Evolutionary conservation across 2,329 filamentous ascomycete genomes (phyloP), one percentile per base, ranked within the genome.

Genomic region (Penicillium brevicompactum): DNA sequence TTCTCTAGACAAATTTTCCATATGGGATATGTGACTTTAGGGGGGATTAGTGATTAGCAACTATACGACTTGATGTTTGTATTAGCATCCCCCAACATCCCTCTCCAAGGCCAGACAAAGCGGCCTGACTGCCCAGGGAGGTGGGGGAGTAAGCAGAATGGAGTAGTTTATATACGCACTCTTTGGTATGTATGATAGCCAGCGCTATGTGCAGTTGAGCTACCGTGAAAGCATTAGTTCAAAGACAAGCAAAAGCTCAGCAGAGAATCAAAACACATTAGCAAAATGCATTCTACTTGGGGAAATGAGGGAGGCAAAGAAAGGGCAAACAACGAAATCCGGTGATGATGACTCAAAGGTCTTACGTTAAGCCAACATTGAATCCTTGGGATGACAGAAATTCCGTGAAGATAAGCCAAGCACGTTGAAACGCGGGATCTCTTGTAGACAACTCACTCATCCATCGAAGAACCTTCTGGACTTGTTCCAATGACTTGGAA

Each of bases 391-490:
- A 60, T 13, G 64, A 53, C 31, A 70, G 49, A 22, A 71, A 55
- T 16, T 67, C 65, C 41, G 55, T 58, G 43, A 70, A 72, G 42
- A 70, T 57, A 44, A 57, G 46, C 67, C 68, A 75, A 8, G 74
- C 74, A 48, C 70, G 66, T 40, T 63, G 55, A 8, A 71, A 72
- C 5, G 68, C 68, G 6, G 61, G 38, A 55, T 74, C 71, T 18
- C 67, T 66, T 16, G 57, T 56, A 16, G 71, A 72, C 57, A 76
- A 69, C 38, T 68, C 66, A 22, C 65, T 63, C 5, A 78, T 62
- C 75, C 75, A 77, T 14, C 59, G 58, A 8, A 70, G 56, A n/a
- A 65, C 71, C 51, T 76, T 76, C 57, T 70, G 66, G 32, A 73
- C 50, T 5, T 70, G 62, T 5, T 61, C 57, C 7, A 71, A 46